A percentile compares a stretch with the other conserved stretches of the same genome.
Conservation (phyloP, 495 filamentous ascomycete species). For the Aspergillus ostianus region DNA sequence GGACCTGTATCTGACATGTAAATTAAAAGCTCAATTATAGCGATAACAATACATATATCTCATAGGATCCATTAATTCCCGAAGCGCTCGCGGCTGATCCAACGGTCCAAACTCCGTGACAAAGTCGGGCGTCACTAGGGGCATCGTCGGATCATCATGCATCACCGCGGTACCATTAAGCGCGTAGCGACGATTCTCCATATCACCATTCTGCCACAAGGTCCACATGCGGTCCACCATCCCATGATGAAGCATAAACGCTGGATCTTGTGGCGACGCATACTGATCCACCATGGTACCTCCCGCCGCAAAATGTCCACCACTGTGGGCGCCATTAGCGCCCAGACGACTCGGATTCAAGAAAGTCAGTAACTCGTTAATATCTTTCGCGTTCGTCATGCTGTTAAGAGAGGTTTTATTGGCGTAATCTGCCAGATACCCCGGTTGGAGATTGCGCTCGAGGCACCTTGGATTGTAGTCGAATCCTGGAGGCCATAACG, state of each 20-base stretch:
- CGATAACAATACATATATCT: slow-evolving; percentile 23
- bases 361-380: slow-evolving; percentile 20
- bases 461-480: slow-evolving; percentile 62
- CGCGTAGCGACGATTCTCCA: slow-evolving; percentile 17
- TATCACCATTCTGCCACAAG: slow-evolving; percentile 47
- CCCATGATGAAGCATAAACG: slow-evolving; percentile 58
- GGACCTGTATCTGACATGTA: too few species aligned
- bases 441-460: slow-evolving; percentile 45
- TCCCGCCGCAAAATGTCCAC: slow-evolving; percentile 29
- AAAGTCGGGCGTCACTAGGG: slow-evolving; percentile 22
- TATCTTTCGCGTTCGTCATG: background rate
- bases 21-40: slow-evolving; percentile 2
- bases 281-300: slow-evolving; percentile 29
- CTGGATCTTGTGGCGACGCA: slow-evolving; percentile 43
- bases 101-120: slow-evolving; percentile 31
- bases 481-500: slow-evolving; percentile 12
- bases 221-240: slow-evolving; percentile 59
- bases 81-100: slow-evolving; percentile 21
- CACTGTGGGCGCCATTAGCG: slow-evolving; percentile 24
- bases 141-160: slow-evolving; percentile 23
- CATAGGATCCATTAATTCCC: slow-evolving; percentile 28
- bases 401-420: slow-evolving; percentile 18
- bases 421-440: slow-evolving; percentile 19
- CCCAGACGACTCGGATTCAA: slow-evolving; percentile 28
- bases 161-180: slow-evolving; percentile 30